Base-by-base conservation (phyloP, 1,284 basidiomycete genomes). In the Meira nashicola region DNA sequence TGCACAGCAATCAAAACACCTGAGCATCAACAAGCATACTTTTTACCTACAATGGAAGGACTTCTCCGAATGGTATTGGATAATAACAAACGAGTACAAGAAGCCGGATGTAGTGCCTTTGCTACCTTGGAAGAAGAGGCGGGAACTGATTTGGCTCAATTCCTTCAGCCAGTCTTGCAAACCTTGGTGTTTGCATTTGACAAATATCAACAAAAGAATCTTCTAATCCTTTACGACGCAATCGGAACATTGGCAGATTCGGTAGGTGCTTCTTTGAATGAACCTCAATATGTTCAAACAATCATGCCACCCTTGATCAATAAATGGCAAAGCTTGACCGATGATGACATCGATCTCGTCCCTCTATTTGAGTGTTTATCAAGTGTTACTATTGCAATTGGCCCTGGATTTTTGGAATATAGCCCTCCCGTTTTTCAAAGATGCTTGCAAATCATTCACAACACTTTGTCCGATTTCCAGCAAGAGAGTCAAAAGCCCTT, bases 141-240 rank as follows among this genome's bases (percentile, higher is more conserved):
- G 0, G 93, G 92, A 2, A 78, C 84, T 1, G 89, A 89, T 72
- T 86, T 99, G 51, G 88, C 87, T 15, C 95, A 94, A 0, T 98
- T 89, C 82, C 86, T 98, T 14, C 91, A 94, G 71, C 93, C 94
- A 0, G 90, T 99, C 55, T 83, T 99, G 55, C 87, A 89, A 59
- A 96, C 96, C 78, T 84, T 99, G 57, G 93, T 96, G 19, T 87
- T 90, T 66, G 95, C 95, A 0, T 98, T 98, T 79, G 86, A 90
- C 65, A 96, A 95, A 81, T 99, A 99, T 79, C 94, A 99, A 79
- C 92, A 96, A 80, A 98, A 98, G 85, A 99, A 99, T 78, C 87
- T 98, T 84, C 84, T 99, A 65, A 98, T 98, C 67, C 81, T 99
- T 40, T 98, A 98, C 78, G 95, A 99, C 77, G 95, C 95, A 12